These are phyloP conservation scores for Halenospora varia DNA, from an alignment of 495 filamentous ascomycete genomes.

Conservation along the genomic window DNA sequence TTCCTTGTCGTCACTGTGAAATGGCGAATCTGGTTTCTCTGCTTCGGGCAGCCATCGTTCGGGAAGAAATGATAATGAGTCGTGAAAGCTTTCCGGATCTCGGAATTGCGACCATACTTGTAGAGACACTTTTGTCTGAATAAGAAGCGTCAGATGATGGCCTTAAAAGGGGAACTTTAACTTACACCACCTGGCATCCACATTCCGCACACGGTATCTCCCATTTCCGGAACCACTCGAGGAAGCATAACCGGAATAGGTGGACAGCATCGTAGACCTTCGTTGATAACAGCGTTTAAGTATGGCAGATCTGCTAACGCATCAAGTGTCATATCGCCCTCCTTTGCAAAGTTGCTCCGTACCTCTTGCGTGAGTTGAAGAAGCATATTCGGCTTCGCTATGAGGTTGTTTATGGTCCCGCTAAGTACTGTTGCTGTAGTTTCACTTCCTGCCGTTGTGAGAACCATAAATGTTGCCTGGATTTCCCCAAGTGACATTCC, in stretches of 20 bases:
- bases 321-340: constrained; percentile 45
- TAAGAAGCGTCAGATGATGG: neutral
- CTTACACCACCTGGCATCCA: constrained; percentile 45
- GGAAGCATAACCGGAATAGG: constrained; percentile 30
- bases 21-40: neutral
- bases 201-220: constrained; percentile 48
- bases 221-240: constrained; percentile 43
- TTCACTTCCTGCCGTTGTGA: constrained; percentile 30
- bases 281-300: constrained; percentile 46
- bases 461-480: constrained; percentile 10
- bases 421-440: constrained; percentile 51
- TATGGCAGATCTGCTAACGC: constrained; percentile 40
- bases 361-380: constrained; percentile 48
- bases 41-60: constrained; percentile 28
- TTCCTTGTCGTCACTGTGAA: neutral
- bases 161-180: too few relatives aligned
- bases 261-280: constrained; percentile 42
- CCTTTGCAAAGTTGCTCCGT: constrained; percentile 41
- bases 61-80: constrained; percentile 34
- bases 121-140: constrained; percentile 42
- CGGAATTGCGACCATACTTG: constrained; percentile 32
- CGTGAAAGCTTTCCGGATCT: constrained; percentile 35
- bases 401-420: constrained; percentile 48
- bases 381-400: constrained; percentile 35
- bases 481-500: neutral